These are phyloP conservation scores for Limonomyces culmigenus DNA, from an alignment of 1,284 basidiomycete genomes.

Conservation along the genomic window DNA sequence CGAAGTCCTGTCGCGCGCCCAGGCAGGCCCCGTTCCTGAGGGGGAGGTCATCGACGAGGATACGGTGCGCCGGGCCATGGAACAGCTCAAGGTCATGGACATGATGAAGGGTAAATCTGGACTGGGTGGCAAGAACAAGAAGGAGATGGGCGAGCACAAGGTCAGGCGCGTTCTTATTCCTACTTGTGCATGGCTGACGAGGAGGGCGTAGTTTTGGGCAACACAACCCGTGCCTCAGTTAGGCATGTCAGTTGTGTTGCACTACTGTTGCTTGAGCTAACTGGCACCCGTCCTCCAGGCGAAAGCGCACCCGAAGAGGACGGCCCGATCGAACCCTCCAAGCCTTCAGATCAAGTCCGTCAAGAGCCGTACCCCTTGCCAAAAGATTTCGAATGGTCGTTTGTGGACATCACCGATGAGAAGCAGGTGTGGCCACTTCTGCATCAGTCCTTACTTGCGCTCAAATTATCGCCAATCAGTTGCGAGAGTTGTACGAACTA, in stretches of 20 bases:
- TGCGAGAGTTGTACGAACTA: slow-evolving; percentile 85
- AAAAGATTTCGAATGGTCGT: slow-evolving; percentile 87
- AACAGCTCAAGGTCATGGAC: slow-evolving; percentile 60
- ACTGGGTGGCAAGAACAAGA: slow-evolving; percentile 51
- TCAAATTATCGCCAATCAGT: slow-evolving; percentile 25
- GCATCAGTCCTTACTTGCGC: slow-evolving; percentile 2
- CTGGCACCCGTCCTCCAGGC: slow-evolving; percentile 20
- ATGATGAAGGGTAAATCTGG: slow-evolving; percentile 55
- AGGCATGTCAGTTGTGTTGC: slow-evolving; percentile 24
- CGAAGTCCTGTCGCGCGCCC: slow-evolving; percentile 40
- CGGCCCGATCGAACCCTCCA: slow-evolving; percentile 80
- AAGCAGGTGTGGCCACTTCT: slow-evolving; percentile 31
- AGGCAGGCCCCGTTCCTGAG: slow-evolving; percentile 33
- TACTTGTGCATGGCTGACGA: not conserved
- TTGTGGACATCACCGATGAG: slow-evolving; percentile 66
- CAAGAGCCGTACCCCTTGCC: slow-evolving; percentile 82
- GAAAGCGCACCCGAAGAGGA: slow-evolving; percentile 55
- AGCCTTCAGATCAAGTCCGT: slow-evolving; percentile 63
- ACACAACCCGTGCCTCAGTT: slow-evolving; percentile 91
- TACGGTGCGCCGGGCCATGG: slow-evolving; percentile 39
- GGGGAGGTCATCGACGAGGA: slow-evolving; percentile 34
- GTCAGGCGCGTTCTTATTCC: slow-evolving; percentile 23
- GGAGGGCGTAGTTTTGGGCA: slow-evolving; percentile 60
- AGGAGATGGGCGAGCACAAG: slow-evolving; percentile 78
- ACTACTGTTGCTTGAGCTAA: slow-evolving; percentile 2